Conservation (phyloP, 176 grass and related monocot species). For the Cymbopogon citratus region DNA sequence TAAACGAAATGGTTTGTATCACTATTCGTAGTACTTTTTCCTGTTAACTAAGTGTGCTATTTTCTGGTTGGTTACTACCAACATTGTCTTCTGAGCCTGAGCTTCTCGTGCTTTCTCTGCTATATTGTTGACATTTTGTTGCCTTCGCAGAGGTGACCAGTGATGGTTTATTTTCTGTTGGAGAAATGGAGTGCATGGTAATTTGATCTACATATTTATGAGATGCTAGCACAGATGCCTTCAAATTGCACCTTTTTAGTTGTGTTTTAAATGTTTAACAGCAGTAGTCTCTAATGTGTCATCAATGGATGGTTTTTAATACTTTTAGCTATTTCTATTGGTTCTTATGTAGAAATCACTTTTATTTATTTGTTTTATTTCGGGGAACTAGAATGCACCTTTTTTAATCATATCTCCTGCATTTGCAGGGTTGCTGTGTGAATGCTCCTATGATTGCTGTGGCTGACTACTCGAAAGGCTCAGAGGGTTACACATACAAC, state of each 20-base stretch:
- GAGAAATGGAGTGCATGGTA: conserved; percentile 99
- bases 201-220: background rate
- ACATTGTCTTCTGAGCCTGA: background rate
- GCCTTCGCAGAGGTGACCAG: conserved; percentile 77
- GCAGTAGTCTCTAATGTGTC: background rate
- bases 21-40: background rate
- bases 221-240: background rate
- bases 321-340: background rate
- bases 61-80: conserved; percentile 13
- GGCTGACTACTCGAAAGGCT: conserved; percentile 71
- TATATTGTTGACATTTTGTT: conserved; percentile 17
- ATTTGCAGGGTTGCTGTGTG: conserved; percentile 66
- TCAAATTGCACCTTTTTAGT: background rate
- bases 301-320: background rate
- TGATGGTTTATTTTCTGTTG: conserved; percentile 95
- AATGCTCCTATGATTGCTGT: conserved; percentile 88
- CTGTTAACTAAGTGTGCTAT: background rate
- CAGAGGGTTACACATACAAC: conserved; percentile 73
- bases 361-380: background rate
- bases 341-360: background rate
- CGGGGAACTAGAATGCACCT: background rate
- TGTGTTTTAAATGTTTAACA: background rate
- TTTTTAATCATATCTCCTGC: background rate
- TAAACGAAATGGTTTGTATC: conserved; percentile 79
- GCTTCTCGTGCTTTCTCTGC: background rate